Evolutionary conservation across 495 filamentous ascomycete species (phyloP), one percentile per base, ranked within the genome.

Genomic region (Hamigera avellanea): DNA sequence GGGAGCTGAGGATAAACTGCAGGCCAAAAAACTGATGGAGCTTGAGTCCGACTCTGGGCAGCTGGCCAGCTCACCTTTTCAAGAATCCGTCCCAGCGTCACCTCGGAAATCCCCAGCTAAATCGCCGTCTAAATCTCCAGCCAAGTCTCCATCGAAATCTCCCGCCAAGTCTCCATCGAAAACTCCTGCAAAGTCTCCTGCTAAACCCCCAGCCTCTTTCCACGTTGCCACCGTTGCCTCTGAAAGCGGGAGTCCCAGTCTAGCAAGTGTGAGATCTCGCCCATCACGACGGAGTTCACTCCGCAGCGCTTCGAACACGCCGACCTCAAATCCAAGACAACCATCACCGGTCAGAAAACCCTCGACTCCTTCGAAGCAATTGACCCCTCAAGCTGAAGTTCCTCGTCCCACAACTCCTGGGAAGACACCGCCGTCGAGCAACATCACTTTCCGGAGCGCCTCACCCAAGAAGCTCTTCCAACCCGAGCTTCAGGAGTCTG

Each of bases 21-120:
- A 73, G 40, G 73, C 70, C 9, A 75, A 75, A 44, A 59, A 65
- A 35, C 36, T 72, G 6, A 78, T 78, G 72, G 79, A 81, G 44
- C 48, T 63, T 30, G 74, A 80, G 40, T 62, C 57, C 6, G 66
- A 80, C 31, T 53, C 66, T 18, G 67, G 69, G 4, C 67, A 73
- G 37, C 41, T 69, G 32, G 66, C 66, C 25, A 73, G 66, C 47
- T 71, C 74, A 6, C 70, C 75, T 2, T 68, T 74, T 34, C 59
- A 73, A 39, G 57, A 70, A 14, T 46, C 35, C 21, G 57, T 52
- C 19, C 46, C 39, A 27, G 40, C 42, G 27, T 57, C 58, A 14
- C 58, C 58, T 16, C 41, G 42, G 14, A 54, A 48, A 15, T 46
- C 44, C 8, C 42, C 39, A 9, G 14, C 34, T 1, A 57, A 56